phyloP scores from a whole-genome alignment of 148 eudicot genomes.

The Chenopodium berlandieri region DNA sequence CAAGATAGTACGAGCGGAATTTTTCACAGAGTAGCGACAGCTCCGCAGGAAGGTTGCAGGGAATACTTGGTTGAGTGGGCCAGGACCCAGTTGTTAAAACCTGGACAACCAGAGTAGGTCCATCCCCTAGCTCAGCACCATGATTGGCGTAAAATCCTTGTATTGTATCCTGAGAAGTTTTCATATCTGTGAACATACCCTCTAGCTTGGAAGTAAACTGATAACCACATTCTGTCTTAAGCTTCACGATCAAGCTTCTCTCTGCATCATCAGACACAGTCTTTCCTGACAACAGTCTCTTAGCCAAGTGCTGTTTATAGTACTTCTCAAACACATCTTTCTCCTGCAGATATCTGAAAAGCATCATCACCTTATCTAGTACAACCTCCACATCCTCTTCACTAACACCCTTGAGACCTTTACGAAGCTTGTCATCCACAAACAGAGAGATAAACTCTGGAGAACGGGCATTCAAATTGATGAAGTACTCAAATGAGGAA shows the following conservation, averaged over 20 bases:
- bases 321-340: slow-evolving; percentile 82
- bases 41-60: slow-evolving; percentile 83
- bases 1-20: slow-evolving; percentile 75
- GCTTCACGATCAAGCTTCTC: slow-evolving; percentile 73
- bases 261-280: slow-evolving; percentile 81
- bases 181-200: slow-evolving; percentile 91
- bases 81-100: slow-evolving; percentile 83
- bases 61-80: slow-evolving; percentile 71
- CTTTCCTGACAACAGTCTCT: slow-evolving; percentile 76
- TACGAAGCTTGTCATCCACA: slow-evolving; percentile 70
- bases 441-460: slow-evolving; percentile 78
- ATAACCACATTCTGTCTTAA: slow-evolving; percentile 81
- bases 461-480: slow-evolving; percentile 68
- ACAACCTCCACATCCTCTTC: slow-evolving; percentile 70
- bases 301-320: slow-evolving; percentile 82
- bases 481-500: slow-evolving; percentile 69
- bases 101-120: slow-evolving; percentile 65
- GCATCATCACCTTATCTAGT: slow-evolving; percentile 79
- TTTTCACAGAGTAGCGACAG: slow-evolving; percentile 69
- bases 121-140: slow-evolving; percentile 61
- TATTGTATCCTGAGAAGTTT: slow-evolving; percentile 79
- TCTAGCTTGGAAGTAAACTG: slow-evolving; percentile 83
- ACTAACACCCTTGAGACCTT: slow-evolving; percentile 68
- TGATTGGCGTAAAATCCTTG: slow-evolving; percentile 65
- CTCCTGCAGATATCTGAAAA: slow-evolving; percentile 76